These are phyloP conservation scores for Claviceps digitariae DNA, from an alignment of 2,329 filamentous ascomycete species.

Conservation along the genomic window DNA sequence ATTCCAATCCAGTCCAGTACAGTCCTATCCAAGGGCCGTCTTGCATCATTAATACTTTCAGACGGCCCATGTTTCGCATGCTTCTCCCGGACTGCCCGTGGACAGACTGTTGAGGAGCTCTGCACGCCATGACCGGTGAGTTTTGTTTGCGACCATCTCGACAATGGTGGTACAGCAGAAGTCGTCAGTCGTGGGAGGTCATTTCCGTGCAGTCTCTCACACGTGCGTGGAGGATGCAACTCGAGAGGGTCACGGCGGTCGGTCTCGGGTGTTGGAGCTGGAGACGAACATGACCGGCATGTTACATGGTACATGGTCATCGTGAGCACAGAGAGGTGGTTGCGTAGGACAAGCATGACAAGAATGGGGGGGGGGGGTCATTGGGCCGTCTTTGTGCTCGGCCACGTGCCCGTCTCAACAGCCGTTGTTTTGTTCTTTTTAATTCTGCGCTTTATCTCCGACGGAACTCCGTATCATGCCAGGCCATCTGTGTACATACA, in stretches of 20 bases:
- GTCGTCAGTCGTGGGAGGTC: neutral
- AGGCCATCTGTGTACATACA: no score
- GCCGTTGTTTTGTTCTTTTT: neutral
- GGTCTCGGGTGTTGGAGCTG: neutral
- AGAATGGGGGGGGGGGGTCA: no score
- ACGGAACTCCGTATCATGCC: neutral
- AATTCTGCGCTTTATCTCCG: neutral
- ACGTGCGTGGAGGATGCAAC: neutral
- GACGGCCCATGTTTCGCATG: neutral
- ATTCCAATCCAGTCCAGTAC: neutral
- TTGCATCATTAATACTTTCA: neutral
- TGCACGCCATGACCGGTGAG: neutral
- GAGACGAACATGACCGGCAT: neutral
- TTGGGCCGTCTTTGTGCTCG: neutral
- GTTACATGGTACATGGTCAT: neutral
- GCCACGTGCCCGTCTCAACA: neutral
- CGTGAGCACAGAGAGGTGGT: neutral
- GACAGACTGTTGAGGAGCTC: neutral
- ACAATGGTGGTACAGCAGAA: neutral
- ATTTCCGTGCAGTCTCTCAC: neutral
- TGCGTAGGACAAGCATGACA: neutral
- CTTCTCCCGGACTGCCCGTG: neutral
- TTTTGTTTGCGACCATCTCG: neutral
- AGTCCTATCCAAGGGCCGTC: neutral
- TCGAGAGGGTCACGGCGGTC: neutral